Base-by-base conservation (phyloP, 2,329 filamentous ascomycete genomes). In the Pleurostoma richardsiae region DNA sequence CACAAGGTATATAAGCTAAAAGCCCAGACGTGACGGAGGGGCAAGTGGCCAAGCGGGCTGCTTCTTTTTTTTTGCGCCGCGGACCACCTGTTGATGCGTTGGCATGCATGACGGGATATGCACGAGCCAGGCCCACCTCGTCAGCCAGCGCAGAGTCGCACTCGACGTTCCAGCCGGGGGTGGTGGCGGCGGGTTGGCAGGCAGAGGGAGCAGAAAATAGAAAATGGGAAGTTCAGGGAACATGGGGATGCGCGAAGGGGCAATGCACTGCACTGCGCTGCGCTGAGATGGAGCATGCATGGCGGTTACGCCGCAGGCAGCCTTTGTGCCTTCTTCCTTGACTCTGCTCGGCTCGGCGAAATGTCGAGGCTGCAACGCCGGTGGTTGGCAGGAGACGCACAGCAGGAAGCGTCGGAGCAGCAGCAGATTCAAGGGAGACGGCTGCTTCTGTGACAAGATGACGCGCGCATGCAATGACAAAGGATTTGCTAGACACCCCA, bases 91-190 rank as follows among this genome's bases (percentile, higher is more conserved):
- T 71, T 73, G 70, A 74, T 75, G 72, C 68, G 72, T 64, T 75
- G 72, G 72, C 75, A 78, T 79, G 76, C 75, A 79, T 77, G 73
- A 77, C 73, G 73, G 73, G 71, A 75, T 71, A 73, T 77, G 76
- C 74, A 77, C 62, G 66, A 70, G 63, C 66, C 62, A 66, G 67
- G 67, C 62, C 66, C 66, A 70, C 68, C 65, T 60, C 60, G 64
- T 64, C 61, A 63, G 68, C 66, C 68, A 71, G 62, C 66, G 65
- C 69, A 69, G 19, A 66, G 66, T 56, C n/a, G 30, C 54, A 58
- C 47, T 46, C 51, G 53, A 53, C 53, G 45, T 50, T 50, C 50
- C 41, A 50, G 54, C 50, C 50, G 46, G 57, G 40, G 27, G 28
- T 33, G 55, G 53, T 51, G 54, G 52, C 47, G 50, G 43, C 47